A percentile compares a stretch with the other conserved stretches of the same genome.
These are phyloP conservation scores for Alternaria angustiovoidea DNA, from an alignment of 2,329 filamentous ascomycete species.

Conservation along the genomic window DNA sequence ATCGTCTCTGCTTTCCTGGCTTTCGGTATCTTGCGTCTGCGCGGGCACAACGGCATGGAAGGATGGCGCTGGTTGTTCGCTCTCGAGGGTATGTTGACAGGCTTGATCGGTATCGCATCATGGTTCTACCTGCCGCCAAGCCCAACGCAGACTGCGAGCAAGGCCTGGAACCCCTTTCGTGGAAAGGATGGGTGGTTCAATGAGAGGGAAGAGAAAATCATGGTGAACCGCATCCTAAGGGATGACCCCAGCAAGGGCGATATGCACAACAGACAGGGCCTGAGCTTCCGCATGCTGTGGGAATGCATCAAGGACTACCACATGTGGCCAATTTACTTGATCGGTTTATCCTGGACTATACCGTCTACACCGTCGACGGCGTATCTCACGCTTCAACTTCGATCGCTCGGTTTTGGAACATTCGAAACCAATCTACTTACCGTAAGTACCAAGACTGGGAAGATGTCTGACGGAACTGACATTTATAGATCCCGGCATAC, in stretches of 20 bases:
- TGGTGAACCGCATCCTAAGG: slow-evolving; percentile 69
- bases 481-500: slow-evolving; percentile 52
- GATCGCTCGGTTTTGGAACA: slow-evolving; percentile 46
- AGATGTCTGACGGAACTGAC: slow-evolving; percentile 1
- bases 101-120: slow-evolving; percentile 47
- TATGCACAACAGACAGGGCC: slow-evolving; percentile 67
- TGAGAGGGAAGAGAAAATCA: slow-evolving; percentile 71
- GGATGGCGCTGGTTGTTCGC: slow-evolving; percentile 66
- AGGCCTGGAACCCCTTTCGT: slow-evolving; percentile 57
- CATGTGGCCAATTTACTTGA: slow-evolving; percentile 57
- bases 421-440: slow-evolving; percentile 51
- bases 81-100: slow-evolving; percentile 50
- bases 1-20: slow-evolving; percentile 66
- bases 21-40: slow-evolving; percentile 62
- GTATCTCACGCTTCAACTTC: slow-evolving; percentile 49
- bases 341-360: slow-evolving; percentile 50
- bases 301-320: slow-evolving; percentile 63
- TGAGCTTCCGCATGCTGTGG: slow-evolving; percentile 59
- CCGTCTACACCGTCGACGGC: slow-evolving; percentile 41
- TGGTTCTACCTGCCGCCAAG: slow-evolving; percentile 56
- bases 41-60: slow-evolving; percentile 59
- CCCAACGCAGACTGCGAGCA: slow-evolving; percentile 69
- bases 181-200: slow-evolving; percentile 72
- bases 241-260: slow-evolving; percentile 66
- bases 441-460: slow-evolving; percentile 19